Evolutionary conservation across 1,139 yeast species (phyloP), one percentile per base, ranked within the genome.

Genomic region (Hansenula anomala): DNA sequence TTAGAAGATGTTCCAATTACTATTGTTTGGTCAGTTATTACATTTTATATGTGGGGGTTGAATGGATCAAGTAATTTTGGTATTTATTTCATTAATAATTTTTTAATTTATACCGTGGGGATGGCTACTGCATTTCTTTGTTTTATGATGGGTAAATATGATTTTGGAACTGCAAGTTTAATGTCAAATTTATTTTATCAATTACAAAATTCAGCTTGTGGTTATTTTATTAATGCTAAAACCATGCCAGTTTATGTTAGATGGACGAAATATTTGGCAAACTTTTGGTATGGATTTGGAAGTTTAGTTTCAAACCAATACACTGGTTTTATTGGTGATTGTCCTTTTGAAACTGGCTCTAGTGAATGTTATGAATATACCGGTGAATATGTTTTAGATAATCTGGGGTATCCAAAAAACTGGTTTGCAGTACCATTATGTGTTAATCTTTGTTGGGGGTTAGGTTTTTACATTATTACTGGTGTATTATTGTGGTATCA

Each of bases 171-270:
- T 23, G 80, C 88, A 3, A 68, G 85, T 0, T 64, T 83, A 42
- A 60, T 80, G n/a, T 70, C 78, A 27, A 83, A 82, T 52, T 56
- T 79, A 14, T 45, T 47, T 27, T 52, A 51, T 28, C 53, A 50
- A 27, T 23, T 49, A n/a, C 89, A 85, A 54, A 78, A 86, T 37
- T 75, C 82, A 68, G 87, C 89, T 0, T 81, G 89, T 59, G 96
- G 96, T 0, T 85, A 78, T 59, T 86, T 84, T 52, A 85, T 81
- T 17, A 86, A 84, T 58, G 78, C 90, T 0, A 66, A 70, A 15
- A 71, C 79, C 2, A 74, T 86, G 80, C 95, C 95, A 0, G 95
- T 85, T 4, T 87, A 87, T 53, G 95, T 87, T 5, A 69, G 90
- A 28, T 87, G 96, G 96, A 70, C 80, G 6, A 84, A 81, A 53